A percentile compares a stretch with the other conserved stretches of the same genome.
These are phyloP conservation scores for Firmiana major DNA, from an alignment of 345 rosid genomes.

Conservation along the genomic window DNA sequence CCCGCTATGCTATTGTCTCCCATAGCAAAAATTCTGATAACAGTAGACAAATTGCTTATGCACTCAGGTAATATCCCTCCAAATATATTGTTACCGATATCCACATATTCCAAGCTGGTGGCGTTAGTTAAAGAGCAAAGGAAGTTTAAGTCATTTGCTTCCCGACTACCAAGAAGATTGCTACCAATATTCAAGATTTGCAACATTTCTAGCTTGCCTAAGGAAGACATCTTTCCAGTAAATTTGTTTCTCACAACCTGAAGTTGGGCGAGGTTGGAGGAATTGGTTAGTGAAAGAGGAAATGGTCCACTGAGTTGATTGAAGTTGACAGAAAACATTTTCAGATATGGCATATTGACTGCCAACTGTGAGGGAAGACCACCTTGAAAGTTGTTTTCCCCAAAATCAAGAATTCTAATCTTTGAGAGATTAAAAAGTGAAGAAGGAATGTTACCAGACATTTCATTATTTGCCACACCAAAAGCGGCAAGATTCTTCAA, in stretches of 20 bases:
- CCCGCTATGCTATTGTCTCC: not conserved
- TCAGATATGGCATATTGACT: not conserved
- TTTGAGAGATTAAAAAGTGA: not conserved
- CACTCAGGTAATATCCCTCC: not conserved
- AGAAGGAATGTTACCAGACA: slow-evolving; percentile 8
- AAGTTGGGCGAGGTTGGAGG: not conserved
- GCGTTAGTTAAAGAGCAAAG: not conserved
- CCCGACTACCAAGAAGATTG: not conserved
- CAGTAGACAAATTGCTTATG: not conserved
- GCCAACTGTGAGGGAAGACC: not conserved
- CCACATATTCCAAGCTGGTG: not conserved
- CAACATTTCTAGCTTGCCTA: not conserved
- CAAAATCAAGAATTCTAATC: not conserved
- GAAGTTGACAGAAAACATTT: not conserved
- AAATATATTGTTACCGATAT: not conserved
- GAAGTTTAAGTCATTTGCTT: not conserved
- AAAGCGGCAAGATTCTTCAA: not conserved
- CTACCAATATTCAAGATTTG: too few relatives aligned
- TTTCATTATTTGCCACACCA: not conserved
- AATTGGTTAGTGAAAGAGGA: not conserved
- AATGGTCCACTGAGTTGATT: not conserved
- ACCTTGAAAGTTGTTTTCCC: not conserved
- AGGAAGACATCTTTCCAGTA: not conserved
- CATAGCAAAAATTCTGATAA: not conserved
- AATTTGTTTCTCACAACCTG: not conserved